phyloP scores from a whole-genome alignment of 208 protist genomes.

The Phytomonas serpens region DNA sequence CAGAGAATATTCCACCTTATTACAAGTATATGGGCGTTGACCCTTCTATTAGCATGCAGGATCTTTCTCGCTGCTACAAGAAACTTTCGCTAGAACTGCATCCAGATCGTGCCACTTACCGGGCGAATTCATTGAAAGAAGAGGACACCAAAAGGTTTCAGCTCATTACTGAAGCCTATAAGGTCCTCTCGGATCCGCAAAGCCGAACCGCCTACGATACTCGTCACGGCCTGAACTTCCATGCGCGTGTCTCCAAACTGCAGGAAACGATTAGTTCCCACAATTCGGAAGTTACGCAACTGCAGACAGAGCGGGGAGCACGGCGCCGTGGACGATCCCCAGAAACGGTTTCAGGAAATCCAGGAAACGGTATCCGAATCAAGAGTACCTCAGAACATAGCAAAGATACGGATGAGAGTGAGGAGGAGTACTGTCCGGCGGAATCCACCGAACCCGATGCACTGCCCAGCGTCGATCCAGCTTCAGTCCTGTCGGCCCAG shows the following conservation, averaged over 20 bases:
- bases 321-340: neutral
- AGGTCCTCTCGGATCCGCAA: conserved; percentile 55
- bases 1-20: conserved; percentile 21
- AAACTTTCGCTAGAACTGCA: conserved; percentile 64
- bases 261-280: conserved; percentile 24
- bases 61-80: conserved; percentile 54
- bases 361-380: too few relatives aligned
- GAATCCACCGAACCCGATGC: neutral
- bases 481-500: too few relatives aligned
- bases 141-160: conserved; percentile 43
- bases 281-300: conserved; percentile 20
- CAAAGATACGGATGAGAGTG: conserved; percentile 31
- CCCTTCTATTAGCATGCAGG: conserved; percentile 30
- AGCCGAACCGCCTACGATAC: conserved; percentile 59
- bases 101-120: conserved; percentile 67
- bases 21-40: conserved; percentile 68
- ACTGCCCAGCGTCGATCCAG: neutral
- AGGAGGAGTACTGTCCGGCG: conserved; percentile 3
- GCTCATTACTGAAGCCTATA: conserved; percentile 65
- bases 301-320: neutral
- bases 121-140: conserved; percentile 13
- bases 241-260: conserved; percentile 25
- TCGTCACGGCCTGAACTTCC: conserved; percentile 67
- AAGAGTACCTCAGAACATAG: conserved; percentile 5
- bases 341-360: neutral